Conservation (phyloP, 176 grass and related monocot genomes). For the Oryza meridionalis region DNA sequence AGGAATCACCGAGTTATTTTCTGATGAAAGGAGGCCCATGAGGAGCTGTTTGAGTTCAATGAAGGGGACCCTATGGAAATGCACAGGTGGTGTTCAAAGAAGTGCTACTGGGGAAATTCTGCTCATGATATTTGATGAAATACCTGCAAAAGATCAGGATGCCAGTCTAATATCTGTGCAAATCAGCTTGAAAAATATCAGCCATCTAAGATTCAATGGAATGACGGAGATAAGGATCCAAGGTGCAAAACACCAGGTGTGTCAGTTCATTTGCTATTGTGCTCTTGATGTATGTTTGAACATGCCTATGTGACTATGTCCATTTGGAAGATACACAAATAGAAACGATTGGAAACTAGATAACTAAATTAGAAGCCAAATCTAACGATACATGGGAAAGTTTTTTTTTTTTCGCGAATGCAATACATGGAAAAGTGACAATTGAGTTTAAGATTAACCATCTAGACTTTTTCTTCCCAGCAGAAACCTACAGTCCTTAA, state of each 20-base stretch:
- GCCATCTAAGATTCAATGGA: not conserved
- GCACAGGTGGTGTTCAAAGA: too few species aligned
- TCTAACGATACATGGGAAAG: not conserved
- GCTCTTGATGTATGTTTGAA: conserved; percentile 8
- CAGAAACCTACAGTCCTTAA: not conserved
- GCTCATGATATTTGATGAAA: not conserved
- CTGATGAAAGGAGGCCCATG: not conserved
- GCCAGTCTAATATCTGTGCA: not conserved
- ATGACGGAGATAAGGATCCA: not conserved
- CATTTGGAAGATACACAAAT: not conserved
- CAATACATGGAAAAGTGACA: not conserved
- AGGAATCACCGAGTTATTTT: not conserved
- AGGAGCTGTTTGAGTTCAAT: too few species aligned
- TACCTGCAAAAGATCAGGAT: not conserved
- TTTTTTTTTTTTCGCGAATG: too few species aligned
- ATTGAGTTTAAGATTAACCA: not conserved
- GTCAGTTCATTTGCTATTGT: not conserved
- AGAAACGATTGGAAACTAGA: not conserved
- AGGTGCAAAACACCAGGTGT: conserved; percentile 10
- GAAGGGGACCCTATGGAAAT: too few species aligned
- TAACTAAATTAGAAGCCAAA: not conserved
- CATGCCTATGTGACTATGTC: not conserved
- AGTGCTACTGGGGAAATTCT: not conserved
- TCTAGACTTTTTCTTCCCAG: not conserved
- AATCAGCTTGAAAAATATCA: not conserved